phyloP scores from a whole-genome alignment of 2,329 filamentous ascomycete species.

The Talaromyces sp. region DNA sequence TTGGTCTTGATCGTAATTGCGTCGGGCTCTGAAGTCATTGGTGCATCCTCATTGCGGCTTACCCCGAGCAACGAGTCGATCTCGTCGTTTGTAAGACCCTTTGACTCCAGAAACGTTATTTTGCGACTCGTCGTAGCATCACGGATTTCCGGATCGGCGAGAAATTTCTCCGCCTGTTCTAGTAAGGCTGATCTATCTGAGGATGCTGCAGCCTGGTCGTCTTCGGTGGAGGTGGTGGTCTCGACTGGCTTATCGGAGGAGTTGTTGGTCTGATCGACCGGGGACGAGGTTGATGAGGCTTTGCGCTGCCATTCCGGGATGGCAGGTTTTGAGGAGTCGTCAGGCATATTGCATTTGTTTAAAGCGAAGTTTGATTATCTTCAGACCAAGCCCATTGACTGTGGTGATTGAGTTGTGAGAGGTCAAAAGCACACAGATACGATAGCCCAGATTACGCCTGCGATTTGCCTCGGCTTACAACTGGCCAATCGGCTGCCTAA shows the following conservation, averaged over 20 bases:
- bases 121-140: conserved; percentile 67
- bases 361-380: not conserved
- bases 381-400: not conserved
- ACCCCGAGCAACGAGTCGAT: conserved; percentile 61
- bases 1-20: not conserved
- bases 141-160: conserved; percentile 68
- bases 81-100: conserved; percentile 63
- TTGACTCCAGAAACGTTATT: conserved; percentile 67
- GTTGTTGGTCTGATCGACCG: not conserved
- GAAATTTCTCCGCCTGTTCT: conserved; percentile 68
- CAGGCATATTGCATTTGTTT: conserved; percentile 3
- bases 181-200: conserved; percentile 38
- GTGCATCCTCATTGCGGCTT: conserved; percentile 28
- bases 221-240: conserved; percentile 20
- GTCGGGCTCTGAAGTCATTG: conserved; percentile 14
- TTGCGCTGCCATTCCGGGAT: conserved; percentile 15
- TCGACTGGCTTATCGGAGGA: conserved; percentile 25
- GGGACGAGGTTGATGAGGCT: not conserved
- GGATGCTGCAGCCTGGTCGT: conserved; percentile 13
- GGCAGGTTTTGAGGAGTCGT: conserved; percentile 1
- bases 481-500: not conserved
- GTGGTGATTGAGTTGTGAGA: not conserved
- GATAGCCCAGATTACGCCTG: not conserved
- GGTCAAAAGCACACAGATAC: not conserved
- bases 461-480: conserved; percentile 6